Evolutionary conservation across 2,329 filamentous ascomycete species (phyloP).

Genomic region (Dactylonectria estremocensis): DNA sequence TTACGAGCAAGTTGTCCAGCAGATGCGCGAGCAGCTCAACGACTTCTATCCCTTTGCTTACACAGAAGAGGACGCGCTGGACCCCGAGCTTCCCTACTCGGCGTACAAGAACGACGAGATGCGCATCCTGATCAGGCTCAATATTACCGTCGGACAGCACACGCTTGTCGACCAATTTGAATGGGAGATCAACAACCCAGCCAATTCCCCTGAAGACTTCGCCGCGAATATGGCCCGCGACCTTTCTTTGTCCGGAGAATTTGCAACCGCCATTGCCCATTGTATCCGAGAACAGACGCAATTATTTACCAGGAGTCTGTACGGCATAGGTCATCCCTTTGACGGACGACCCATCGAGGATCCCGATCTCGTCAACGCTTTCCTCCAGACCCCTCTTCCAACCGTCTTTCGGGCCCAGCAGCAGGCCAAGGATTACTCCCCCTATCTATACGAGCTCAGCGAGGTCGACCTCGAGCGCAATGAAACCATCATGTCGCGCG

Average conservation of each 20-base stretch:
- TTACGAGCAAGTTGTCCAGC: slow-evolving; percentile 72
- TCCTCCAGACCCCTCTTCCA: slow-evolving; percentile 87
- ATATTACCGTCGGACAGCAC: slow-evolving; percentile 96
- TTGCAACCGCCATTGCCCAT: slow-evolving; percentile 97
- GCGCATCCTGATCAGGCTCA: slow-evolving; percentile 94
- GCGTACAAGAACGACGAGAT: slow-evolving; percentile 99
- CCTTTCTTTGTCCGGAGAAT: slow-evolving; percentile 92
- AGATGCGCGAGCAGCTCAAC: slow-evolving; percentile 90
- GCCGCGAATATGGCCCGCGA: slow-evolving; percentile 91
- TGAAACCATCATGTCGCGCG: slow-evolving; percentile 92
- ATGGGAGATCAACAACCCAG: slow-evolving; percentile 97
- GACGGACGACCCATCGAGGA: slow-evolving; percentile 95
- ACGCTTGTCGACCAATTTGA: slow-evolving; percentile 98
- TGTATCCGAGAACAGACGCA: slow-evolving; percentile 97
- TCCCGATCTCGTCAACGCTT: slow-evolving; percentile 86
- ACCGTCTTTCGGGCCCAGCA: slow-evolving; percentile 92
- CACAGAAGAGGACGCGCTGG: slow-evolving; percentile 90
- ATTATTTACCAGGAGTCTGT: slow-evolving; percentile 93
- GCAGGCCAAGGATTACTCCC: slow-evolving; percentile 93
- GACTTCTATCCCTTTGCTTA: slow-evolving; percentile 96
- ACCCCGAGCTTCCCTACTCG: slow-evolving; percentile 89
- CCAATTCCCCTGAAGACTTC: slow-evolving; percentile 96
- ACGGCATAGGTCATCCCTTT: slow-evolving; percentile 94
- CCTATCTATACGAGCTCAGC: slow-evolving; percentile 93
- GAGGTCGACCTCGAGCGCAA: slow-evolving; percentile 92